Conservation (phyloP, 2,329 filamentous ascomycete genomes). For the Neospermospora avenae region DNA sequence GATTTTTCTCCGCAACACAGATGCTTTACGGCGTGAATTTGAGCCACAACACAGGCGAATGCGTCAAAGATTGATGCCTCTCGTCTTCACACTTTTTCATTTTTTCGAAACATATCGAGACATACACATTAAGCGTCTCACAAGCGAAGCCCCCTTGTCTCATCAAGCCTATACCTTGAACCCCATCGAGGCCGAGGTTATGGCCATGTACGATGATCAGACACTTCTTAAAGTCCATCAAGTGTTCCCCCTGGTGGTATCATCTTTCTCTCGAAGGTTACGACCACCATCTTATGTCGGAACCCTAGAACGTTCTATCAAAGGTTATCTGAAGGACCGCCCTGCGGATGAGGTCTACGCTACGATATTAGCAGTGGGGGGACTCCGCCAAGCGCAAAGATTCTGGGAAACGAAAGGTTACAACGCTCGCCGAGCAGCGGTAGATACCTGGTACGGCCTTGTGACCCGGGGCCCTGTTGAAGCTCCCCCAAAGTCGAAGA, state of each 20-base stretch:
- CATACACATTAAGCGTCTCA: conserved; percentile 55
- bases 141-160: conserved; percentile 48
- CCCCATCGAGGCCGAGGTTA: conserved; percentile 59
- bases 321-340: conserved; percentile 61
- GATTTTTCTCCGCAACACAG: conserved; percentile 58
- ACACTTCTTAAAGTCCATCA: conserved; percentile 62
- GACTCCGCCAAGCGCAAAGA: conserved; percentile 58
- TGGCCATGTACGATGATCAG: conserved; percentile 62
- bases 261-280: conserved; percentile 60
- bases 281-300: conserved; percentile 64
- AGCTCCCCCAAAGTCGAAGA: conserved; percentile 47
- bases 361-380: conserved; percentile 57
- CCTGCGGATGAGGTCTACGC: conserved; percentile 61
- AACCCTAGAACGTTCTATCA: conserved; percentile 57
- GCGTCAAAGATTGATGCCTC: conserved; percentile 59
- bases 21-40: conserved; percentile 53
- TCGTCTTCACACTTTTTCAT: conserved; percentile 64
- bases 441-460: conserved; percentile 57
- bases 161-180: conserved; percentile 56
- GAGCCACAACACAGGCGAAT: conserved; percentile 60
- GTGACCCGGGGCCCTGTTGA: conserved; percentile 45
- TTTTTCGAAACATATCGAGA: conserved; percentile 64
- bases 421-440: conserved; percentile 54
- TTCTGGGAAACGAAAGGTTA: conserved; percentile 67
- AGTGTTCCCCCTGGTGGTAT: conserved; percentile 61